Evolutionary conservation across 2,329 filamentous ascomycete genomes (phyloP).

Genomic region (Talaromyces funiculosus): DNA sequence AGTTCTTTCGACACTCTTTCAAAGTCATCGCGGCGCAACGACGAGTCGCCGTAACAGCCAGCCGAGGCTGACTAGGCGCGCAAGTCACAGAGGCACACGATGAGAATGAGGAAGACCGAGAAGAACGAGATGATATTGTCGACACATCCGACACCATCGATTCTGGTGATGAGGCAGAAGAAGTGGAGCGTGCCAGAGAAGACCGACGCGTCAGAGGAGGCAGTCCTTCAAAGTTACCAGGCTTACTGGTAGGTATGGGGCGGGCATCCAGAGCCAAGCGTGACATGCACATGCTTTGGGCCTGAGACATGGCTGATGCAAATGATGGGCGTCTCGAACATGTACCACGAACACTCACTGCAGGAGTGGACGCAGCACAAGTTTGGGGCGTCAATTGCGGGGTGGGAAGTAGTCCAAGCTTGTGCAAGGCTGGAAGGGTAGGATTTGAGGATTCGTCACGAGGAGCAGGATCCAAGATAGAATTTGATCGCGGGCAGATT

Average conservation of each 20-base stretch:
- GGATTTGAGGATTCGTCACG: conserved; percentile 34
- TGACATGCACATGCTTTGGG: conserved; percentile 50
- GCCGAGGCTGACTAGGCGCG: conserved; percentile 25
- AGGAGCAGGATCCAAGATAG: conserved; percentile 49
- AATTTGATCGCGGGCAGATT: conserved; percentile 29
- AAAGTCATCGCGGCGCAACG: conserved; percentile 35
- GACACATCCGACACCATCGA: conserved; percentile 59
- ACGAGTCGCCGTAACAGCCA: conserved; percentile 38
- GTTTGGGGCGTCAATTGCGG: conserved; percentile 57
- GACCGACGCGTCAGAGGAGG: conserved; percentile 45
- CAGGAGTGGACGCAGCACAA: conserved; percentile 52
- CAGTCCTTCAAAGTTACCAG: conserved; percentile 43
- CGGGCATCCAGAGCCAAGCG: conserved; percentile 53
- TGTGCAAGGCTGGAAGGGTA: conserved; percentile 51
- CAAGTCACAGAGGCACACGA: conserved; percentile 35
- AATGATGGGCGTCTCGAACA: conserved; percentile 52
- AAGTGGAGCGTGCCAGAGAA: conserved; percentile 48
- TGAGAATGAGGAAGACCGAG: conserved; percentile 48
- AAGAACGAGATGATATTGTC: conserved; percentile 48
- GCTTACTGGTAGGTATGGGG: conserved; percentile 26
- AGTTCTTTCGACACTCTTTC: conserved; percentile 32
- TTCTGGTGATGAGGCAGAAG: conserved; percentile 53
- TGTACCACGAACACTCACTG: conserved; percentile 50
- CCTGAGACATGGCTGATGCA: conserved; percentile 54
- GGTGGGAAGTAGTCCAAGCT: conserved; percentile 55